Evolutionary conservation across 1,284 basidiomycete genomes (phyloP).

Genomic region (Tilletia horrida): DNA sequence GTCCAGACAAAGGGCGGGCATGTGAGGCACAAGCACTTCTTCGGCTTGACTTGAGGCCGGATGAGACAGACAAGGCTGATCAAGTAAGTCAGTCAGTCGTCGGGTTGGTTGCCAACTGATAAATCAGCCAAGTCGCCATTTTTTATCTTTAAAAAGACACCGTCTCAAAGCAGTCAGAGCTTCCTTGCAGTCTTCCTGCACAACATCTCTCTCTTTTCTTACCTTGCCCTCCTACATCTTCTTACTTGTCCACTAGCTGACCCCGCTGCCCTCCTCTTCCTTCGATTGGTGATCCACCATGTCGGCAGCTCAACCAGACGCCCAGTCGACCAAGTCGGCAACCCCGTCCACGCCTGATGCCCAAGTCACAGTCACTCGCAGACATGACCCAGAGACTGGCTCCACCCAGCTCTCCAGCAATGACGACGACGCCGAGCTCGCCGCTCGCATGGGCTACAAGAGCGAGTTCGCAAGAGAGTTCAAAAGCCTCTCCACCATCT

Average conservation of each 20-base stretch:
- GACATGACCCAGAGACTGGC: neutral
- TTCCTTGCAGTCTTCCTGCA: no score
- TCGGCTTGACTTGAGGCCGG: no score
- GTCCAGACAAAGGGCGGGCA: no score
- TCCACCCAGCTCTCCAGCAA: conserved; percentile 8
- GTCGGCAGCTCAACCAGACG: neutral
- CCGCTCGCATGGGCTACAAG: conserved; percentile 46
- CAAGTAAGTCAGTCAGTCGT: no score
- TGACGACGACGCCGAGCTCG: conserved; percentile 50
- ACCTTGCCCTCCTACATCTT: neutral
- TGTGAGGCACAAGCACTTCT: no score
- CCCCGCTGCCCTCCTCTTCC: neutral
- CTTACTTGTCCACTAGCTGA: no score
- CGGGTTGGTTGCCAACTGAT: no score
- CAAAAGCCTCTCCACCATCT: conserved; percentile 52
- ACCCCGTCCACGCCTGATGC: neutral
- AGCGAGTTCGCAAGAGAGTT: conserved; percentile 54
- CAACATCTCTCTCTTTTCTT: neutral
- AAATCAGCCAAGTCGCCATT: no score
- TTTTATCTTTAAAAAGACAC: no score
- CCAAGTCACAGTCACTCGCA: neutral
- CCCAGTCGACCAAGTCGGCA: conserved; percentile 3
- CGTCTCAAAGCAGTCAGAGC: no score
- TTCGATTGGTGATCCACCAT: neutral
- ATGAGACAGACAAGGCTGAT: no score